Conservation (phyloP, 129 eudicot genomes). For the Chrysanthemum lavandulifolium region DNA sequence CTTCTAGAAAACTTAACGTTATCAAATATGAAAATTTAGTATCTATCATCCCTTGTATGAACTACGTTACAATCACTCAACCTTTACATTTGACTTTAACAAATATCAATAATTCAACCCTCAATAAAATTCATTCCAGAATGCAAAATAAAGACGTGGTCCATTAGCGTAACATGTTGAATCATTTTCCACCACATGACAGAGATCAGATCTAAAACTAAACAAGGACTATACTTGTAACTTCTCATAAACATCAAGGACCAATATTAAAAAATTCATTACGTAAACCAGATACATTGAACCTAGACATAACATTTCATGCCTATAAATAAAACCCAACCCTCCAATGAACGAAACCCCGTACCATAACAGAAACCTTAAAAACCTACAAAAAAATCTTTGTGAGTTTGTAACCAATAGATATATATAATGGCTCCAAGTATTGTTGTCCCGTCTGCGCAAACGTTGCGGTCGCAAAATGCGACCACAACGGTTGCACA, state of each 20-base stretch:
- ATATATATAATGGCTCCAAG: conserved; percentile 20
- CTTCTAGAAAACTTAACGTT: no score
- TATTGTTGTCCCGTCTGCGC: conserved; percentile 10
- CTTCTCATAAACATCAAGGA: neutral
- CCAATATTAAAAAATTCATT: neutral
- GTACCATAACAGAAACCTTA: neutral
- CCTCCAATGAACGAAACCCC: neutral
- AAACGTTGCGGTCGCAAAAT: neutral
- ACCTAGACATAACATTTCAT: conserved; percentile 15
- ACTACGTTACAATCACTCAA: no score
- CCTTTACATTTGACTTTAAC: no score
- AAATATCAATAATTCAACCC: no score
- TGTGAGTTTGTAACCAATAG: neutral
- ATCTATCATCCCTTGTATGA: no score
- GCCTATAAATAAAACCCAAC: conserved; percentile 18
- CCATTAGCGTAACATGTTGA: neutral
- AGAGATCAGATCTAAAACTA: neutral
- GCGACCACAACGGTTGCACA: conserved; percentile 14
- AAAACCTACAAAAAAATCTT: neutral
- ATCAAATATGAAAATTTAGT: no score
- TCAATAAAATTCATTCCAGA: no score
- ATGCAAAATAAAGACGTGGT: no score
- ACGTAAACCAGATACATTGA: conserved; percentile 22
- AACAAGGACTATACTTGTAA: neutral
- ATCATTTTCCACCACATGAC: conserved; percentile 14